Base-by-base conservation (phyloP, 2,329 filamentous ascomycete genomes). In the Pyrenophora teres region DNA sequence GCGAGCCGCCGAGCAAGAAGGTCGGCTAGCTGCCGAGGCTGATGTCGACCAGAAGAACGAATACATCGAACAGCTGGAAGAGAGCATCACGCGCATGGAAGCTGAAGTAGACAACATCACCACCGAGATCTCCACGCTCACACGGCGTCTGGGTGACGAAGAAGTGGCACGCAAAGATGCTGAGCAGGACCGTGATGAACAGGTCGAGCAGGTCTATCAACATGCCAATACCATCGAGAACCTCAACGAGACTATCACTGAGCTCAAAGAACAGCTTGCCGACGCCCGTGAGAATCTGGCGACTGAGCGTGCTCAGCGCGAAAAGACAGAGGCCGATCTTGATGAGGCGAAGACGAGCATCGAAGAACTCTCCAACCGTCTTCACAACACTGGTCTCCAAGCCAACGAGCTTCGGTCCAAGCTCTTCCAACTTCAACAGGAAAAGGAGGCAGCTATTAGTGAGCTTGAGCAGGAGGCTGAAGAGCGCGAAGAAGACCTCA, bases 341-440 rank as follows among this genome's bases (percentile, higher is more conserved):
- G 77, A 80, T 30, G 70, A 74, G 9, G 71, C 72, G 19, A 74
- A 77, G 46, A 67, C 64, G 6, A 64, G 75, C 46, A 73, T 80
- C 37, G 73, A 72, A 4, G 70, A 72, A 6, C 68, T 79, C 18
- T 71, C 76, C 16, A 45, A 67, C 19, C 74, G 73, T 46, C 61
- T 80, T 4, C 70, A 74, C 18, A 67, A 74, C 16, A 62, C 68
- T n/a, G 77, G 78, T 35, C 65, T 74, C 13, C 71, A 78, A 52
- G 76, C 77, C n/a, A 79, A 80, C 27, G 72, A 78, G 57, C 71
- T 80, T 21, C 77, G 78, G 3, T 72, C 75, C 46, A 80, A 80
- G 62, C 63, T 80, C 5, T 80, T 77, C 60, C 68, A 76, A 41
- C 64, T 76, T 2, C 78, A 80, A 63, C 70, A 76, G 53, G 65